Base-by-base conservation (phyloP, 2,329 filamentous ascomycete species). In the Seiridium cupressi region DNA sequence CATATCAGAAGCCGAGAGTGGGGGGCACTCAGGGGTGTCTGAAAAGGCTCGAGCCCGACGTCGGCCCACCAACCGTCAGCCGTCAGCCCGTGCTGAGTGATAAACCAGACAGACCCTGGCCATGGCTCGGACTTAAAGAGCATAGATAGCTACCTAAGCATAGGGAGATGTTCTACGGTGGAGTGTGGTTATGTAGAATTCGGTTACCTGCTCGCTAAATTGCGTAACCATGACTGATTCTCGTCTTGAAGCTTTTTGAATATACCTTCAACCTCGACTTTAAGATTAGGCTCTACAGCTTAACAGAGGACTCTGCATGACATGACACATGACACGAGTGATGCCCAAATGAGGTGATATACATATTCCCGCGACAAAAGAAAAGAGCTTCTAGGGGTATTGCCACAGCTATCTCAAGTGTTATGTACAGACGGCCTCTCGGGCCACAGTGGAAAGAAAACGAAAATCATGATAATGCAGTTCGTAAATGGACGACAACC, bases 191-290 rank as follows among this genome's bases (percentile, higher is more conserved):
- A 26, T 26, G 18, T 18, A 26, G 40, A 32, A 32, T 36, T 55
- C 53, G 36, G 53, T 38, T 42, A 31, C 40, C 44, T 55, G 38
- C 18, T 55, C 53, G 53, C 53, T 55, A 38, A 55, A 55, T 55
- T 38, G 53, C 26, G 36, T 53, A 35, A 13, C 18, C 34, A 34
- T n/a, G 32, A 18, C 18, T 40, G n/a, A n/a, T 11, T 26, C 31
- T 13, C 31, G n/a, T 13, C n/a, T 53, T 53, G 49, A 31, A 18
- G 46, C 13, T 48, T 8, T 26, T 26, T 26, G 18, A 26, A 26
- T 26, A 26, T 26, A 26, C 18, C 18, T 26, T 26, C 18, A 26
- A 26, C 18, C 18, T 26, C 18, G 18, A 26, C 18, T 26, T 26
- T 26, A 26, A 26, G 18, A 26, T 26, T 26, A 26, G 18, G 18